phyloP scores from a whole-genome alignment of 2,329 filamentous ascomycete species.

The Epicoccum nigrum region DNA sequence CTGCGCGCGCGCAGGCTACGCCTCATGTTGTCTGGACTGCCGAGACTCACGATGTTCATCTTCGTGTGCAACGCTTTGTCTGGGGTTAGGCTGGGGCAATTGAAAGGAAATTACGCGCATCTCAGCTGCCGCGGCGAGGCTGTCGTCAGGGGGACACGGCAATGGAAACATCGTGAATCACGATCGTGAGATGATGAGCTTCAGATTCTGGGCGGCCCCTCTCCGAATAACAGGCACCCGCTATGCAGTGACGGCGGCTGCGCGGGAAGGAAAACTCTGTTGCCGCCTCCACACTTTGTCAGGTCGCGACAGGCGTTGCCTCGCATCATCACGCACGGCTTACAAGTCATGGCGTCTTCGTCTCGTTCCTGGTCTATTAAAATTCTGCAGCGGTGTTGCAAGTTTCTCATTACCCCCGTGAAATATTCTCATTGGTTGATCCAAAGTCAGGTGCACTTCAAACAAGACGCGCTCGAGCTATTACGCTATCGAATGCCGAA shows the following conservation, averaged over 20 bases:
- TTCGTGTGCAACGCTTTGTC: constrained; percentile 35
- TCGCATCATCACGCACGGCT: constrained; percentile 23
- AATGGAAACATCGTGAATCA: constrained; percentile 13
- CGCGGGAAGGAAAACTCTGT: constrained; percentile 25
- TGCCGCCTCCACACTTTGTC: constrained; percentile 29
- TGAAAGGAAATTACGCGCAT: constrained; percentile 12
- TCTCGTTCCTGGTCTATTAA: constrained; percentile 14
- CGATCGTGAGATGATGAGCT: constrained; percentile 12
- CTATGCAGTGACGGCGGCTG: constrained; percentile 19
- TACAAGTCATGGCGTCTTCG: constrained; percentile 29
- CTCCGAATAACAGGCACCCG: constrained; percentile 14
- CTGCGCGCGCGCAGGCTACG: constrained; percentile 16
- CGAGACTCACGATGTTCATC: constrained; percentile 42
- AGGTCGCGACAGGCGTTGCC: constrained; percentile 20
- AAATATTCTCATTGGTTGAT: constrained; percentile 25
- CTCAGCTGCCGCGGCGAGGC: background rate
- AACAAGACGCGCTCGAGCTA: constrained; percentile 29
- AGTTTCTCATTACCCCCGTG: constrained; percentile 36
- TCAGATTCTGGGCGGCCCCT: constrained; percentile 9
- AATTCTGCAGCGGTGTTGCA: constrained; percentile 32
- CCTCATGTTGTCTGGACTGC: constrained; percentile 23
- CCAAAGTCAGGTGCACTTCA: constrained; percentile 32
- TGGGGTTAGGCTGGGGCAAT: constrained; percentile 2
- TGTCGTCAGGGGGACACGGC: constrained; percentile 12
- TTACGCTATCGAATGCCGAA: constrained; percentile 40